These are phyloP conservation scores for Theobroma cacao DNA, from an alignment of 345 rosid genomes.

Conservation along the genomic window DNA sequence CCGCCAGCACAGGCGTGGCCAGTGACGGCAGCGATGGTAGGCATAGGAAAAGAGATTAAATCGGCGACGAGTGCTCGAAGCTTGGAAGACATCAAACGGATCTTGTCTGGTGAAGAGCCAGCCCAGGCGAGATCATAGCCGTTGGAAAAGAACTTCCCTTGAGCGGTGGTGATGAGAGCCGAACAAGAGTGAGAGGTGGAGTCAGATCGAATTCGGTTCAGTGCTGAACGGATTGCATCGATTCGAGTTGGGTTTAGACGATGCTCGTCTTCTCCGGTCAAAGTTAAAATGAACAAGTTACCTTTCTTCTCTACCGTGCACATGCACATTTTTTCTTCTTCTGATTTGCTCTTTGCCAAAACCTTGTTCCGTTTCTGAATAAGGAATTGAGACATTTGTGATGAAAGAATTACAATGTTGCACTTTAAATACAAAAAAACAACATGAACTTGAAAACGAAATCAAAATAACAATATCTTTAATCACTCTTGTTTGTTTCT, in stretches of 20 bases:
- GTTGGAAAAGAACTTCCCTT: slow-evolving; percentile 68
- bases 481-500: no score
- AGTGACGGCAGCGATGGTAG: slow-evolving; percentile 54
- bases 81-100: slow-evolving; percentile 27
- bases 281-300: slow-evolving; percentile 37
- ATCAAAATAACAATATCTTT: no score
- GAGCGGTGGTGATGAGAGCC: slow-evolving; percentile 52
- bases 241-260: slow-evolving; percentile 40
- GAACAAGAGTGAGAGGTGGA: slow-evolving; percentile 27
- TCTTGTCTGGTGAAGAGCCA: slow-evolving; percentile 18
- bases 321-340: not conserved
- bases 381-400: no score
- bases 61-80: slow-evolving; percentile 37
- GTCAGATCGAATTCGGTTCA: slow-evolving; percentile 32
- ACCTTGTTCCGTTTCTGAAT: no score
- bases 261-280: slow-evolving; percentile 52
- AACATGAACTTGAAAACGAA: no score
- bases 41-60: slow-evolving; percentile 55
- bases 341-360: no score
- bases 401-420: no score
- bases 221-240: slow-evolving; percentile 36
- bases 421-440: no score
- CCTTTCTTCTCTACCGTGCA: slow-evolving; percentile 45
- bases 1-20: slow-evolving; percentile 72
- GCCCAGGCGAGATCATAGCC: slow-evolving; percentile 59